phyloP scores from a whole-genome alignment of 192 early-diverging fungal species.

The Coemansia erecta region DNA sequence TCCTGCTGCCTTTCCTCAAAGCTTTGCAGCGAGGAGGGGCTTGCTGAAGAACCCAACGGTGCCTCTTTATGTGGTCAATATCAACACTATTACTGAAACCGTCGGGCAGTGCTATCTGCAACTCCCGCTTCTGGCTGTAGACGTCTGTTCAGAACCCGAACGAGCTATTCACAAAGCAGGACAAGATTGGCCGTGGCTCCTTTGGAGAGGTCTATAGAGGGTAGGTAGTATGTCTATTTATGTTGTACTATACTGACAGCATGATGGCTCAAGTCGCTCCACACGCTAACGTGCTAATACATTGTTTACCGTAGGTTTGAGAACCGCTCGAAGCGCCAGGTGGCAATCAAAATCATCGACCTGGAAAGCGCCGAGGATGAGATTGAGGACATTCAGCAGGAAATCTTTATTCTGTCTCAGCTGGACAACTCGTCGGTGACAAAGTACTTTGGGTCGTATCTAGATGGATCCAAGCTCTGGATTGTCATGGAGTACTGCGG shows the following conservation, averaged over 20 bases:
- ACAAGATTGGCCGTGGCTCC: conserved; percentile 61
- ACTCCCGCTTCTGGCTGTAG: conserved; percentile 13
- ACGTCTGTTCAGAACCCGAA: conserved; percentile 47
- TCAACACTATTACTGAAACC: no score
- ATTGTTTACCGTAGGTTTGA: conserved; percentile 30
- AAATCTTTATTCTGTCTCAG: conserved; percentile 94
- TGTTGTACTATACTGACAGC: neutral
- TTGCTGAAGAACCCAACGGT: no score
- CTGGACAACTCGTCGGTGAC: conserved; percentile 86
- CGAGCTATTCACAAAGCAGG: conserved; percentile 56
- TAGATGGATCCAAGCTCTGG: conserved; percentile 89
- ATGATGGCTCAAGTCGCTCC: neutral
- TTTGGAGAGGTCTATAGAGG: conserved; percentile 85
- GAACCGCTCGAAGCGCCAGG: conserved; percentile 57
- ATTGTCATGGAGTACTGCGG: conserved; percentile 98
- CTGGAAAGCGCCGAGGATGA: conserved; percentile 96
- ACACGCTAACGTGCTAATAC: neutral
- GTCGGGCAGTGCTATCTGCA: neutral
- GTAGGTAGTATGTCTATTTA: conserved; percentile 47
- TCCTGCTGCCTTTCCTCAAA: neutral
- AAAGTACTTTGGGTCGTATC: conserved; percentile 85
- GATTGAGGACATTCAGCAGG: conserved; percentile 98
- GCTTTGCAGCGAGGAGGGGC: neutral
- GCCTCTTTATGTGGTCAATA: no score
- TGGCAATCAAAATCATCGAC: conserved; percentile 98